Percentiles rank a stretch among this genome's conserved stretches.
phyloP scores from a whole-genome alignment of 805 yeast species.

The Wilhelminamyces savonicus region DNA sequence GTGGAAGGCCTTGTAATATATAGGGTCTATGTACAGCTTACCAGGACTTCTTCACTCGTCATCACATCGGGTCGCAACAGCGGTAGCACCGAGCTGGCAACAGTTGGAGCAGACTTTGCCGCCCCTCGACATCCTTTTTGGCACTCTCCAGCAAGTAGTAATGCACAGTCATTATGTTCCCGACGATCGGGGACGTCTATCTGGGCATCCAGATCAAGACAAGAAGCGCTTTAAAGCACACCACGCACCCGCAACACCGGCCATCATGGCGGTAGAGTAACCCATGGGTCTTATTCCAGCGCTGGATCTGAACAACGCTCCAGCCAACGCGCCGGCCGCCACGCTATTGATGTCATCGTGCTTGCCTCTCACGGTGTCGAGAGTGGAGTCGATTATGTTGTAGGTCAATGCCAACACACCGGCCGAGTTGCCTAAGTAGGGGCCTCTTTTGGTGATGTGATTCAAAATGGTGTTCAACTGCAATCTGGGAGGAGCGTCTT shows the following conservation, averaged over 20 bases:
- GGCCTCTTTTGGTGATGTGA: conserved; percentile 92
- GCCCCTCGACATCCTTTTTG: no score
- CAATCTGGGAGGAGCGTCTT: conserved; percentile 70
- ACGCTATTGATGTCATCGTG: conserved; percentile 84
- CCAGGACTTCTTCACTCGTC: no score
- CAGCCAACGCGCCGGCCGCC: conserved; percentile 85
- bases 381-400: conserved; percentile 72
- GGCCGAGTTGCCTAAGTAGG: conserved; percentile 89
- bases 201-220: conserved; percentile 2
- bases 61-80: no score
- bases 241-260: conserved; percentile 92
- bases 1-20: no score
- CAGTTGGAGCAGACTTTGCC: no score
- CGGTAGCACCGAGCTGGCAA: no score
- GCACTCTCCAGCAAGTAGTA: background rate
- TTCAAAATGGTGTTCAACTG: conserved; percentile 86
- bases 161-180: background rate
- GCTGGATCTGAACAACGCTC: conserved; percentile 83
- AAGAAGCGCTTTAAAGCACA: conserved; percentile 60
- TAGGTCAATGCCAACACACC: conserved; percentile 90
- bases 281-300: conserved; percentile 86
- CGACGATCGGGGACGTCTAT: background rate
- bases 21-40: conserved; percentile 8
- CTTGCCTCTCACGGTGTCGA: conserved; percentile 78
- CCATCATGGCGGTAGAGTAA: conserved; percentile 74